phyloP scores from a whole-genome alignment of 2,329 filamentous ascomycete species.

The Verticillium klebahnii region DNA sequence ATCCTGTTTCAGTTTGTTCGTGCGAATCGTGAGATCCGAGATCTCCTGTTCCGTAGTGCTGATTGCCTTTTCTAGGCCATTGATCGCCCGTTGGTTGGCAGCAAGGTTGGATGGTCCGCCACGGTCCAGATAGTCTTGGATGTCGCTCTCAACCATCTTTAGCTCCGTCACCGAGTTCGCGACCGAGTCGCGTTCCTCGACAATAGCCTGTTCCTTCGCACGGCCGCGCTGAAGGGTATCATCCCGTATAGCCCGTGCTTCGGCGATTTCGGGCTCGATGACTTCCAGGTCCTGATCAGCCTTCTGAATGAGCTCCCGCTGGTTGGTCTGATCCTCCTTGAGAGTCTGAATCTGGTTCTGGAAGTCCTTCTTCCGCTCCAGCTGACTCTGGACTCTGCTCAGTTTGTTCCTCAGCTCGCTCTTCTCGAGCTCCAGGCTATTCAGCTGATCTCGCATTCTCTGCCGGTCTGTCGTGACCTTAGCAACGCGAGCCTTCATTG shows the following conservation, averaged over 20 bases:
- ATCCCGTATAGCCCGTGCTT: slow-evolving; percentile 71
- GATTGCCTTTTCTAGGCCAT: slow-evolving; percentile 62
- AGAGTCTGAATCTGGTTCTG: slow-evolving; percentile 68
- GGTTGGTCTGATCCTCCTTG: slow-evolving; percentile 61
- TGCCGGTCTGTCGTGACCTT: slow-evolving; percentile 69
- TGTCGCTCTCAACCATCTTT: slow-evolving; percentile 68
- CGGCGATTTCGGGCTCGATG: slow-evolving; percentile 71
- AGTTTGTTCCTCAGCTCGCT: slow-evolving; percentile 73
- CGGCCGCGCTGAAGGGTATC: slow-evolving; percentile 70
- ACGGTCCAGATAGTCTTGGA: slow-evolving; percentile 71
- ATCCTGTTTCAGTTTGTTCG: slow-evolving; percentile 74
- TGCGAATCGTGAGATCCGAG: slow-evolving; percentile 58
- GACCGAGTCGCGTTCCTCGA: slow-evolving; percentile 66
- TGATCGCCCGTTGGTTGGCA: slow-evolving; percentile 65
- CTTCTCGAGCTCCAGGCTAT: slow-evolving; percentile 68
- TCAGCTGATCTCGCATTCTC: slow-evolving; percentile 63
- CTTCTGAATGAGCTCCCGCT: slow-evolving; percentile 64
- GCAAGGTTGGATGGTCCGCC: slow-evolving; percentile 70
- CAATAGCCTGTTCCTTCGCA: slow-evolving; percentile 66
- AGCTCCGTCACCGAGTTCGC: slow-evolving; percentile 74
- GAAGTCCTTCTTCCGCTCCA: slow-evolving; percentile 76
- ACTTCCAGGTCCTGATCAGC: slow-evolving; percentile 69
- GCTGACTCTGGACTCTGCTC: slow-evolving; percentile 62
- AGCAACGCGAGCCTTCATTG: slow-evolving; percentile 56
- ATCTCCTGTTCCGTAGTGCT: slow-evolving; percentile 63